phyloP scores from a whole-genome alignment of 2,329 filamentous ascomycete genomes.

The Tolypocladium tropicale region DNA sequence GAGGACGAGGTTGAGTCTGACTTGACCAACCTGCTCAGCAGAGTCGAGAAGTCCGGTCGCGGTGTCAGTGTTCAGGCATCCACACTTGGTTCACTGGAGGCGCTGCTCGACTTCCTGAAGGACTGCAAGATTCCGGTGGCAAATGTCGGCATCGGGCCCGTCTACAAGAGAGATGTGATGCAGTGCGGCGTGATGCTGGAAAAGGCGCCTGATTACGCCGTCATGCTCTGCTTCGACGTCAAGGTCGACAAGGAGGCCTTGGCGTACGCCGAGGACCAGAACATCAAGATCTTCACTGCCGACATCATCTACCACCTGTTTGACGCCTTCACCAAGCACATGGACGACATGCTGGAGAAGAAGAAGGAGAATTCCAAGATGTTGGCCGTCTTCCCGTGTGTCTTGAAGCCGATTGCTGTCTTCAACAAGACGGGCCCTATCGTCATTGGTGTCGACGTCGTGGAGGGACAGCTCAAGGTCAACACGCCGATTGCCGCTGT shows the following conservation, averaged over 20 bases:
- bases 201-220: conserved; percentile 88
- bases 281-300: conserved; percentile 95
- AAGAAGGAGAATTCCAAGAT: conserved; percentile 96
- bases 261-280: conserved; percentile 82
- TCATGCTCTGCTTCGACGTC: conserved; percentile 99
- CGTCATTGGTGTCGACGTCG: conserved; percentile 87
- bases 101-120: conserved; percentile 90
- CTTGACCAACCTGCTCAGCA: conserved; percentile 80
- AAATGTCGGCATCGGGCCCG: conserved; percentile 93
- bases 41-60: conserved; percentile 82
- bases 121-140: conserved; percentile 94
- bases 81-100: conserved; percentile 92
- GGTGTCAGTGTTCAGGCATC: conserved; percentile 97
- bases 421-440: conserved; percentile 99
- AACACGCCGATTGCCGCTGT: conserved; percentile 86
- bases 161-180: conserved; percentile 97
- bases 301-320: conserved; percentile 99
- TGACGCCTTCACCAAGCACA: conserved; percentile 91
- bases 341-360: conserved; percentile 75
- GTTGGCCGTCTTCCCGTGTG: conserved; percentile 92
- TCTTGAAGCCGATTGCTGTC: conserved; percentile 78
- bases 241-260: conserved; percentile 97
- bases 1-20: conserved; percentile 95
- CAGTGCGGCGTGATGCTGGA: conserved; percentile 93
- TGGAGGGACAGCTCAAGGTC: conserved; percentile 77